Percentiles rank a stretch among this genome's conserved stretches.
Conservation (phyloP, 192 early-diverging fungal species). For the Backusella westeae region DNA sequence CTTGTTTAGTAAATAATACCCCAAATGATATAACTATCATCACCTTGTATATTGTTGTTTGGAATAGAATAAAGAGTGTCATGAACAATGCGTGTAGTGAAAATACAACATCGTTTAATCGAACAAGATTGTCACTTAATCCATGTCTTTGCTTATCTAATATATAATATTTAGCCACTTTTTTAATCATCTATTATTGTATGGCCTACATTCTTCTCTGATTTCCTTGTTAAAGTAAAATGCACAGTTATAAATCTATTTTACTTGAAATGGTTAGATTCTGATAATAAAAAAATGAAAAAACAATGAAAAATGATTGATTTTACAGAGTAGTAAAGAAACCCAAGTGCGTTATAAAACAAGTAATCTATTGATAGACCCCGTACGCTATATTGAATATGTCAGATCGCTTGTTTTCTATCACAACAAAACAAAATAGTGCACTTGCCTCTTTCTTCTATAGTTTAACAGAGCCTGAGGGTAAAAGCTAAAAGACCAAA, state of each 20-base stretch:
- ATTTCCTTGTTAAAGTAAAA: conserved; percentile 62
- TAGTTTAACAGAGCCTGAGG: conserved; percentile 79
- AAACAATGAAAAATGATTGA: too few species aligned
- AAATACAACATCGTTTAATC: conserved; percentile 82
- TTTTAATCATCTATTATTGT: background rate
- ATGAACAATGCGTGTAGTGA: conserved; percentile 71
- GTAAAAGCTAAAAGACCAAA: conserved; percentile 87
- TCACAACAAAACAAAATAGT: background rate
- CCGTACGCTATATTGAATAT: conserved; percentile 46
- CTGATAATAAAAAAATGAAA: too few species aligned
- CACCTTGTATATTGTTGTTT: conserved; percentile 64
- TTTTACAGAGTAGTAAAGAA: conserved; percentile 70
- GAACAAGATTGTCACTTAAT: conserved; percentile 58
- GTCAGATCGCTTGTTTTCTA: background rate
- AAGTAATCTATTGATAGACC: conserved; percentile 90
- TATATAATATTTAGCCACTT: background rate
- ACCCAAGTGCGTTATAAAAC: conserved; percentile 77
- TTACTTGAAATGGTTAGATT: background rate
- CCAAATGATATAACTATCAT: background rate
- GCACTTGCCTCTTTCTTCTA: conserved; percentile 52
- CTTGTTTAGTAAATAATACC: background rate
- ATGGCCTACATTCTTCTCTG: conserved; percentile 52
- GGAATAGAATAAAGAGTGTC: conserved; percentile 53
- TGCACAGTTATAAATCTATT: conserved; percentile 65
- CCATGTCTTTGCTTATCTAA: conserved; percentile 53